Base-by-base conservation (phyloP, 1,284 basidiomycete species). In the Heterobasidion parviporum region DNA sequence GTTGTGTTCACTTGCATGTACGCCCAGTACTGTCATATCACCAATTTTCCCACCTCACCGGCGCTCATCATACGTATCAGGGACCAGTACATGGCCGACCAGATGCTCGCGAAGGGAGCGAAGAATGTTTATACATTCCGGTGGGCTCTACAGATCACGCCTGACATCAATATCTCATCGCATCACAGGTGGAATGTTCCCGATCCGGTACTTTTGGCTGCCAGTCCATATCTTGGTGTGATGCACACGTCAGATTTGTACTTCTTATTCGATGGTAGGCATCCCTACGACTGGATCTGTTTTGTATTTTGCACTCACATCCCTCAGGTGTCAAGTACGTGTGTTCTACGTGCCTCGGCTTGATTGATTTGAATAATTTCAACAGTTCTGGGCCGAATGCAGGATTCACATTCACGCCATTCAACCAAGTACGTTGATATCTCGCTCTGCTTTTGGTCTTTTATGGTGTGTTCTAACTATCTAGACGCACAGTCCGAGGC, bases 171-270 rank as follows among this genome's bases (percentile, higher is more conserved):
- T 53, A 26, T 14, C 50, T 43, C 12, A 10, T 16, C 38, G 46
- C 44, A 18, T 52, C n/a, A n/a, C 50, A 75, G 73, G 26, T 77
- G 74, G 70, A 72, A 76, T 60, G 69, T 74, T 4, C 74, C 75
- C 8, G 70, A 77, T 60, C 68, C 75, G 0, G 71, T 74, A 2
- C 35, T 73, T 5, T 72, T 68, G 53, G 67, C 72, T 26, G 62
- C 62, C 18, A 65, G 61, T 43, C 74, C 74, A 0, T 77, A 68
- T 54, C 61, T 67, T 52, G 74, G 75, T 9, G 72, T 72, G 1
- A 73, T 72, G 68, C 75, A 77, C 59, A 75, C 74, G 0, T 75
- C 74, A 2, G 76, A 77, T 61, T 56, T 77, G 5, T 77, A 73
- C 55, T 77, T 69, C 59, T 58, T 77, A 10, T 77, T 77, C 50